Base-by-base conservation (phyloP, 768 basidiomycete species). In the Lactarius akahatsu region DNA sequence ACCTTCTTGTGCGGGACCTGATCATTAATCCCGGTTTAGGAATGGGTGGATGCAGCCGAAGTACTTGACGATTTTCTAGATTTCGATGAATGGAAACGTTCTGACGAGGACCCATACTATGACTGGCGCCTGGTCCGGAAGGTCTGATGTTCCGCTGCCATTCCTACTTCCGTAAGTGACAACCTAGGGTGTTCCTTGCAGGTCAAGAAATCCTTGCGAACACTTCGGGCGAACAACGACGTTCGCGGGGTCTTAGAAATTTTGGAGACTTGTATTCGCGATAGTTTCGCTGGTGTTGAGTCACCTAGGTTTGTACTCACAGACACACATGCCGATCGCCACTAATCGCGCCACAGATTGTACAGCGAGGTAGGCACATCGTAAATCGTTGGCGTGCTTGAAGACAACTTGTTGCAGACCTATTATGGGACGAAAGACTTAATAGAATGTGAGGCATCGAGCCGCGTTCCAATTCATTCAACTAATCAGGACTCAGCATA, bases 201-300 rank as follows among this genome's bases (percentile, higher is more conserved):
- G 86, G 93, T 96, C 32, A 84, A 83, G 69, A 82, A 85, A 40
- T 96, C 94, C 0, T 78, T 98, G 60, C 85, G 78, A 66, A 83
- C 79, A 28, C 76, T 94, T 34, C 80, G 96, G 70, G 85, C 87
- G 69, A 87, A 84, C 70, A 86, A 88, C 40, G 96, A 99, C 74
- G 89, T 86, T 3, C 86, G 91, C 65, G 94, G 92, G 0, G 84
- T 96, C 57, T 83, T 96, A 54, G 95, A 93, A 4, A 91, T 98
- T 0, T 78, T 99, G 41, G 94, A 96, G 72, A 92, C 93, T 0
- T 97, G 93, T 70, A 83, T 98, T 54, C 83, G 95, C 62, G 84
- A 87, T 28, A 98, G 97, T 75, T 99, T 98, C 78, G 97, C 92
- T 16, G 97, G 92, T 0, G 87, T 92, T 4, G 96, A 97, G 77